Base-by-base conservation (phyloP, 352 stramenopile species). In the Phytophthora capsici region DNA sequence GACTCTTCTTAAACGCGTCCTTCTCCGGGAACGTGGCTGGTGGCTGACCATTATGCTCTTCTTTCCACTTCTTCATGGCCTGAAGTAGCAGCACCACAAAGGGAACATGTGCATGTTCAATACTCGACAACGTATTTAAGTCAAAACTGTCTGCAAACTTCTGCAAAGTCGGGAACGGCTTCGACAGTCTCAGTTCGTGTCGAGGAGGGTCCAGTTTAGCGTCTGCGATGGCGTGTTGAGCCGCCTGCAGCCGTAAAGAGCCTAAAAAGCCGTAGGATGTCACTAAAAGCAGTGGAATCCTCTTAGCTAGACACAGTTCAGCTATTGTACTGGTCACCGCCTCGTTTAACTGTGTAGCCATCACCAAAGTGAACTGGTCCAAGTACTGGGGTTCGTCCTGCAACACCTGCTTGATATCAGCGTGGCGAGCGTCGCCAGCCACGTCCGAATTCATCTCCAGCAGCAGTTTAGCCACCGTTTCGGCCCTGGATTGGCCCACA, bases 361-460 rank as follows among this genome's bases (percentile, higher is more conserved):
- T 73, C 48, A 98, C 84, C 26, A 98, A 56, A 48, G 95, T 63
- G 69, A 94, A 93, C 43, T 82, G 58, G 49, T 85, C 66, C 54
- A 93, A 43, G 54, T 78, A 93, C 37, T 80, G 43, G 0, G 78
- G 80, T 28, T 95, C 84, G 22, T 73, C 51, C 22, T 74, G 55
- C 23, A 97, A 54, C 32, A 96, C 58, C 2, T 80, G 64, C n/a
- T 71, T 54, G 10, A 81, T 57, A 57, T 72, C 65, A 16, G 90
- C 82, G 41, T 81, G 66, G 16, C 76, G 76, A 17, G 74, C 68
- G 3, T 37, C 52, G 19, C 92, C 93, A n/a, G 76, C 63, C 36
- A 98, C 92, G 47, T 99, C 98, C 6, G 83, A 62, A 81, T 99
- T 99, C 75, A 99, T 92, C 80, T 99, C 97, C 10, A 90, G 75